A percentile compares a stretch with the other conserved stretches of the same genome.
These are phyloP conservation scores for Talaromyces marneffei DNA, from an alignment of 2,329 filamentous ascomycete genomes.

Conservation along the genomic window DNA sequence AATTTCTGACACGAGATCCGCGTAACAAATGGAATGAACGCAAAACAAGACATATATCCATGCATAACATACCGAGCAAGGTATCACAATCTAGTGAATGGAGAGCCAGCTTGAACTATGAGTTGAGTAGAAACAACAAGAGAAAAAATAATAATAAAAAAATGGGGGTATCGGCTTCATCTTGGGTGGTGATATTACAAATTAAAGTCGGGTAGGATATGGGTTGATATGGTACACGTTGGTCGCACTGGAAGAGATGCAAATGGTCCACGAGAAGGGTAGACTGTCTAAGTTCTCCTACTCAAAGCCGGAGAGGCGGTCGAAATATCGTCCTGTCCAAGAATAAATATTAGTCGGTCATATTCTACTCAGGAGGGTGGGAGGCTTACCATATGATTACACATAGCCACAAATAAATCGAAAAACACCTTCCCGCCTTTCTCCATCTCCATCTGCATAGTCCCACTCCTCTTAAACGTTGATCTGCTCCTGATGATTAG, in stretches of 20 bases:
- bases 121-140: neutral
- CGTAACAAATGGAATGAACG: neutral
- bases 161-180: conserved; percentile 52
- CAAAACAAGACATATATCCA: too few relatives aligned
- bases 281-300: neutral
- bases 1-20: neutral
- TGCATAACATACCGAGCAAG: neutral
- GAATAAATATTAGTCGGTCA: neutral
- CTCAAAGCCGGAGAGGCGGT: neutral
- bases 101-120: neutral
- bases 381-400: conserved; percentile 68
- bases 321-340: neutral
- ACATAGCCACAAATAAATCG: conserved; percentile 96
- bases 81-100: neutral
- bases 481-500: conserved; percentile 95
- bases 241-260: neutral
- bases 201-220: neutral
- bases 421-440: conserved; percentile 92
- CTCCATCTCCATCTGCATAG: conserved; percentile 99
- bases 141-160: conserved; percentile 34
- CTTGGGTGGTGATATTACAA: conserved; percentile 53
- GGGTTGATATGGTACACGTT: neutral
- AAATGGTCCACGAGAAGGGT: neutral
- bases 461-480: conserved; percentile 96
- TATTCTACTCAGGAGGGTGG: too few relatives aligned